These are phyloP conservation scores for Cephaloascus fragrans DNA, from an alignment of 805 yeast genomes.

Conservation along the genomic window DNA sequence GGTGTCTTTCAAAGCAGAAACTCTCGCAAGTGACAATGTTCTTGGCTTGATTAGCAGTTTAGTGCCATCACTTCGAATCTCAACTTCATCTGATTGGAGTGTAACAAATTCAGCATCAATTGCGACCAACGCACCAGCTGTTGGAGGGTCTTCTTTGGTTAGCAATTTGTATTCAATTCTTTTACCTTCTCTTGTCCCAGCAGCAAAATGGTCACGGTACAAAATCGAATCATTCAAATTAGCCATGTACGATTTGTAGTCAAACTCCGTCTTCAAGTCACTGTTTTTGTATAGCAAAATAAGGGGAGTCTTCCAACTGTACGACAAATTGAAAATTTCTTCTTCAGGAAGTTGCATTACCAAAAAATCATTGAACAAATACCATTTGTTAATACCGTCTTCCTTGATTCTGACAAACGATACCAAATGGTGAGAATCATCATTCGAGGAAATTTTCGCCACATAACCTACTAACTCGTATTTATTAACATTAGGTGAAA, in stretches of 20 bases:
- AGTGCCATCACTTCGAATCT: constrained; percentile 64
- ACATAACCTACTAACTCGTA: constrained; percentile 64
- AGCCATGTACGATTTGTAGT: constrained; percentile 35
- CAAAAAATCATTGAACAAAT: constrained; percentile 82
- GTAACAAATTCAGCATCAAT: constrained; percentile 96
- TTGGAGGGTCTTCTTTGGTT: constrained; percentile 62
- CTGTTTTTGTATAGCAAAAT: constrained; percentile 54
- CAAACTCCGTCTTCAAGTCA: constrained; percentile 26
- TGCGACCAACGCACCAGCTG: constrained; percentile 70
- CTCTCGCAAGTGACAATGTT: constrained; percentile 71
- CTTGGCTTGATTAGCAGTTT: constrained; percentile 67
- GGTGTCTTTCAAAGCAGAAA: constrained; percentile 65
- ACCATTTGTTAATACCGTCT: constrained; percentile 42
- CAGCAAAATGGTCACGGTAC: constrained; percentile 67
- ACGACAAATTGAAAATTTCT: constrained; percentile 67
- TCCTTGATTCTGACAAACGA: constrained; percentile 43
- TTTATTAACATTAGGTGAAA: constrained; percentile 16
- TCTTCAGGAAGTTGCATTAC: constrained; percentile 65
- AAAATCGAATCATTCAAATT: constrained; percentile 54
- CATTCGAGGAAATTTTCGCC: constrained; percentile 51
- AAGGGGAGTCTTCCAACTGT: constrained; percentile 81
- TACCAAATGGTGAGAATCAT: constrained; percentile 40
- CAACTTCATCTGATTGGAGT: constrained; percentile 67
- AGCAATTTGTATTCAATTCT: constrained; percentile 60
- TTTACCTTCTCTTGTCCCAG: constrained; percentile 48